phyloP scores from a whole-genome alignment of 768 basidiomycete species.

The Leccinum ochraceum region DNA sequence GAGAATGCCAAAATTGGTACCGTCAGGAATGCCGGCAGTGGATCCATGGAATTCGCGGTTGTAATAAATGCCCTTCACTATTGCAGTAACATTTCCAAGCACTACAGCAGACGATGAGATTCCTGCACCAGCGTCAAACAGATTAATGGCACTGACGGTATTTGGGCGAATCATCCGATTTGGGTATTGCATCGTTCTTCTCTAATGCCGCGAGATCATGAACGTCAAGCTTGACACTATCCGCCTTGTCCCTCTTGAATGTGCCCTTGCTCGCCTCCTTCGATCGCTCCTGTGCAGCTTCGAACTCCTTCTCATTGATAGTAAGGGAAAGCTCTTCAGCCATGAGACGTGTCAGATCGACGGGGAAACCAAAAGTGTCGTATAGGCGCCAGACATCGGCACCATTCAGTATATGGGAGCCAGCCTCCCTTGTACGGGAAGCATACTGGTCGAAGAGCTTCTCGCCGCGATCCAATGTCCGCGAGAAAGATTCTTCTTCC shows the following conservation, averaged over 20 bases:
- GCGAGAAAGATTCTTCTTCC: constrained; percentile 95
- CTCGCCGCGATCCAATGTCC: constrained; percentile 97
- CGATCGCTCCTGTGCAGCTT: constrained; percentile 81
- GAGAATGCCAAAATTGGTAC: constrained; percentile 75
- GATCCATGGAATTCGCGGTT: constrained; percentile 72
- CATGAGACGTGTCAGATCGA: constrained; percentile 95
- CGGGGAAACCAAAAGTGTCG: constrained; percentile 98
- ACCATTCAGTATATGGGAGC: constrained; percentile 70
- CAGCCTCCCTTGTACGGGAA: constrained; percentile 59
- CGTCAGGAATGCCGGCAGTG: constrained; percentile 65
- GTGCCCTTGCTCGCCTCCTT: constrained; percentile 91
- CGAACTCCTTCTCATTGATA: constrained; percentile 88
- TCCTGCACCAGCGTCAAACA: background rate
- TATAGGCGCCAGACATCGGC: constrained; percentile 97
- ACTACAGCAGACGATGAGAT: constrained; percentile 43
- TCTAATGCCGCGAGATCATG: constrained; percentile 91
- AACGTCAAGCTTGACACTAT: constrained; percentile 89
- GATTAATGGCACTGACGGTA: constrained; percentile 60
- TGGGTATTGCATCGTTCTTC: constrained; percentile 71
- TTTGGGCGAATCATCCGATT: constrained; percentile 92
- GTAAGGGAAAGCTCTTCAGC: constrained; percentile 87
- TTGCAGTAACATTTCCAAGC: constrained; percentile 73
- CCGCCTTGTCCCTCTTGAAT: constrained; percentile 65
- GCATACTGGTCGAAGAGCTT: constrained; percentile 92
- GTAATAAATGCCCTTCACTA: constrained; percentile 82